Conservation (phyloP, 2,329 filamentous ascomycete genomes). For the Pseudocercospora crystallina region DNA sequence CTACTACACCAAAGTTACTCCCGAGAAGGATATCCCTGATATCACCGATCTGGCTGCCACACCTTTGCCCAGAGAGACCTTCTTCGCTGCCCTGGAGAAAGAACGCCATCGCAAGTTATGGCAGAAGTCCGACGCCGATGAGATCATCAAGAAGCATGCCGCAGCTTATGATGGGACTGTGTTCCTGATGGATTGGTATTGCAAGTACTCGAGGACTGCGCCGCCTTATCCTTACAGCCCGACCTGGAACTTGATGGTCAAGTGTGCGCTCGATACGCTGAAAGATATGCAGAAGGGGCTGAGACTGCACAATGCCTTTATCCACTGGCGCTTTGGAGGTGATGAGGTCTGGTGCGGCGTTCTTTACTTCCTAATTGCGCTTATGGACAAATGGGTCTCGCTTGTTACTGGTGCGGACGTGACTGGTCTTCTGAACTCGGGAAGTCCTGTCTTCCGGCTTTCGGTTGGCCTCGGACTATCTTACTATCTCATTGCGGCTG, state of each 20-base stretch:
- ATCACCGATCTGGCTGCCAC: conserved; percentile 52
- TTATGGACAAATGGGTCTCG: conserved; percentile 57
- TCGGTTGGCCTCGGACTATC: conserved; percentile 57
- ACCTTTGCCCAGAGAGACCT: conserved; percentile 47
- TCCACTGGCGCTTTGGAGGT: conserved; percentile 59
- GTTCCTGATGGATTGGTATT: conserved; percentile 57
- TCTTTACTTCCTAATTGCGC: conserved; percentile 55
- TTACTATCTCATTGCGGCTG: conserved; percentile 58
- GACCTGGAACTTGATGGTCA: conserved; percentile 59
- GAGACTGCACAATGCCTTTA: conserved; percentile 56
- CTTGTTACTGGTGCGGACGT: conserved; percentile 46
- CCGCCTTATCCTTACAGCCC: conserved; percentile 56
- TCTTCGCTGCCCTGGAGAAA: conserved; percentile 47
- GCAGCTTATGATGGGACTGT: conserved; percentile 54
- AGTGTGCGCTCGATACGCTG: conserved; percentile 55
- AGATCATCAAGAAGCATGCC: conserved; percentile 52
- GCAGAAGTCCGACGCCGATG: conserved; percentile 44
- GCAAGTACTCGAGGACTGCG: conserved; percentile 46
- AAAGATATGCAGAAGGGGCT: conserved; percentile 56
- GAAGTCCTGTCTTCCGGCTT: conserved; percentile 43
- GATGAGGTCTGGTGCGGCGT: conserved; percentile 56
- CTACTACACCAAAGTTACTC: conserved; percentile 45
- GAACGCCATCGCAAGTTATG: conserved; percentile 48
- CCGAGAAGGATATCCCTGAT: conserved; percentile 42
- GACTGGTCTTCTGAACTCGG: conserved; percentile 38